Evolutionary conservation across 495 filamentous ascomycete genomes (phyloP).

Genomic region (Neurospora tetrasperma): DNA sequence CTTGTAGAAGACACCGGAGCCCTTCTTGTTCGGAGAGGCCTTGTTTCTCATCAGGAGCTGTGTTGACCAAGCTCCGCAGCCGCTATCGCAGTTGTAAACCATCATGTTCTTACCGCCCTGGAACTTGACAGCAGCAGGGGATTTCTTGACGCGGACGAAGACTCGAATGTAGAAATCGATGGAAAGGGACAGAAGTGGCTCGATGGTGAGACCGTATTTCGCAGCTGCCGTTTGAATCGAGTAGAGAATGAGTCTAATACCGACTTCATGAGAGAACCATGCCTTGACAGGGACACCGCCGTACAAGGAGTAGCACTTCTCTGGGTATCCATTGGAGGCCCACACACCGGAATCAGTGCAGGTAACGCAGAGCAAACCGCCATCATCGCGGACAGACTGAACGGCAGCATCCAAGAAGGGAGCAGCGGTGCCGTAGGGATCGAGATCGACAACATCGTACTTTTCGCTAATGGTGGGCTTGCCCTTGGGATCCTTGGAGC

Average conservation of each 20-base stretch:
- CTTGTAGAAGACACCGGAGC: constrained; percentile 58
- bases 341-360: constrained; percentile 93
- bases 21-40: constrained; percentile 53
- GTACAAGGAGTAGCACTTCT: constrained; percentile 87
- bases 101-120: constrained; percentile 83
- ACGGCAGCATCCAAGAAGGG: constrained; percentile 87
- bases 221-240: constrained; percentile 66
- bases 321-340: constrained; percentile 83
- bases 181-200: constrained; percentile 82
- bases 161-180: constrained; percentile 93
- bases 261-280: constrained; percentile 75
- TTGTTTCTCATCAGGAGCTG: constrained; percentile 64
- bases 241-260: constrained; percentile 75
- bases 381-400: constrained; percentile 68
- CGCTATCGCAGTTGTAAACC: constrained; percentile 79
- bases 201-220: constrained; percentile 80
- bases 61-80: constrained; percentile 79
- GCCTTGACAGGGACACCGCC: constrained; percentile 82
- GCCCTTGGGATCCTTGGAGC: constrained; percentile 18
- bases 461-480: constrained; percentile 28
- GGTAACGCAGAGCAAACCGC: constrained; percentile 86
- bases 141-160: constrained; percentile 73
- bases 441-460: constrained; percentile 93
- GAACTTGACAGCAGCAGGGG: constrained; percentile 78
- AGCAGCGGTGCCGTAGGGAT: constrained; percentile 87